phyloP scores from a whole-genome alignment of 805 yeast genomes.

The Suhomyces kilbournensis region DNA sequence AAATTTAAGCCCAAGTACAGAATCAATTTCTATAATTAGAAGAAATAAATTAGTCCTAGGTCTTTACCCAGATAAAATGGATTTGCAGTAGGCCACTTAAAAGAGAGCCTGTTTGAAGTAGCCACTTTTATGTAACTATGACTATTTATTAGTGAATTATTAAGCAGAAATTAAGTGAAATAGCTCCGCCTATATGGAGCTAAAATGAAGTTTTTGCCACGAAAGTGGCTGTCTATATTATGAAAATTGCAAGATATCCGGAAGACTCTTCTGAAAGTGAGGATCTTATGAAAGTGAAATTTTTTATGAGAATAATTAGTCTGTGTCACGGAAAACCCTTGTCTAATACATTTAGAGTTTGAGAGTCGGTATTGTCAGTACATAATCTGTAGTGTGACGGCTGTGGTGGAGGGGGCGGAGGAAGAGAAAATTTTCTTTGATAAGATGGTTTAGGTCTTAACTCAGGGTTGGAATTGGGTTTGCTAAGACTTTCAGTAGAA shows the following conservation, averaged over 20 bases:
- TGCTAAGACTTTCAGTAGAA: background rate
- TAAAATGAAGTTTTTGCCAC: background rate
- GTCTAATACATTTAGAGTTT: conserved; percentile 18
- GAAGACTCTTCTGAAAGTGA: background rate
- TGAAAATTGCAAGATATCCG: background rate
- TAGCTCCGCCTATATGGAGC: background rate
- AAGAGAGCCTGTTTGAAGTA: background rate
- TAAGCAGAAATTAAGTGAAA: background rate
- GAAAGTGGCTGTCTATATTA: background rate
- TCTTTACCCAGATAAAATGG: too few species aligned
- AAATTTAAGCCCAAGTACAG: background rate
- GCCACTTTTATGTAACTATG: background rate
- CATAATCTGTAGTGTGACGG: conserved; percentile 4
- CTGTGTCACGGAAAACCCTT: conserved; percentile 10
- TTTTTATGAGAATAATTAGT: too few species aligned
- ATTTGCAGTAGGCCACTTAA: background rate
- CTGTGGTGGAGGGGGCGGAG: conserved; percentile 5
- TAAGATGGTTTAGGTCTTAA: background rate
- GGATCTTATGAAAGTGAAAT: too few species aligned
- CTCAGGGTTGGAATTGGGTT: background rate
- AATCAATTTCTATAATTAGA: background rate
- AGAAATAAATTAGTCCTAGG: background rate
- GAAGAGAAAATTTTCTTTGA: background rate
- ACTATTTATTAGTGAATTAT: too few species aligned
- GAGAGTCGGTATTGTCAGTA: conserved; percentile 9